Evolutionary conservation across 352 stramenopile species (phyloP).

Genomic region (Phytophthora megakarya): DNA sequence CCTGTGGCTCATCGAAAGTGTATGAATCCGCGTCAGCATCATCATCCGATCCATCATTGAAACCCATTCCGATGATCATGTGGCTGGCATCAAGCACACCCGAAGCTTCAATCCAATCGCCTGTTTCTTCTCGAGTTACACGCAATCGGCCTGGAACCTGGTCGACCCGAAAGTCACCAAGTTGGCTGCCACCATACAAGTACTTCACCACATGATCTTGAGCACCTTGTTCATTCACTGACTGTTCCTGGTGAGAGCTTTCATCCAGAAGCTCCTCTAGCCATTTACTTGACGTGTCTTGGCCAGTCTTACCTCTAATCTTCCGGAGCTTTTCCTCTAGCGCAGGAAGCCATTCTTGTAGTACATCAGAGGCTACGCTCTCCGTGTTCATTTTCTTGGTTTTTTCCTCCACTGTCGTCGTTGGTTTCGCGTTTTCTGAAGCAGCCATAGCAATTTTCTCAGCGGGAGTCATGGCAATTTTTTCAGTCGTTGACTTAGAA

Average conservation of each 20-base stretch:
- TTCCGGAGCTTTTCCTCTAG: constrained; percentile 54
- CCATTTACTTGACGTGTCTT: constrained; percentile 33
- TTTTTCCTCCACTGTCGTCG: constrained; percentile 5
- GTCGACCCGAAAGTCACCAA: constrained; percentile 73
- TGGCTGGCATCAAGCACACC: constrained; percentile 51
- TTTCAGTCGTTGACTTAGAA: constrained; percentile 17
- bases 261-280: constrained; percentile 37
- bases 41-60: constrained; percentile 25
- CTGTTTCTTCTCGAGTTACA: constrained; percentile 64
- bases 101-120: constrained; percentile 72
- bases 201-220: constrained; percentile 35
- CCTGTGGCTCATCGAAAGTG: constrained; percentile 33
- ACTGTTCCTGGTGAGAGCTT: constrained; percentile 2
- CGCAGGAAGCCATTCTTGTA: constrained; percentile 56
- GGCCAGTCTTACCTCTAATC: constrained; percentile 20
- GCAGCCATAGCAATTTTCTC: constrained; percentile 17
- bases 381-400: constrained; percentile 15
- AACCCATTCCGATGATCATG: constrained; percentile 47
- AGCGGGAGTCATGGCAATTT: constrained; percentile 1
- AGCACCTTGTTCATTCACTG: constrained; percentile 15
- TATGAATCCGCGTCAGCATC: constrained; percentile 33
- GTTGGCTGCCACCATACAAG: constrained; percentile 56
- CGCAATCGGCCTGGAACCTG: constrained; percentile 59
- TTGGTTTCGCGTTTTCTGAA: constrained; percentile 19
- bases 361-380: constrained; percentile 19